Evolutionary conservation across 2,329 filamentous ascomycete species (phyloP).

Genomic region (Phialemoniopsis sp.): DNA sequence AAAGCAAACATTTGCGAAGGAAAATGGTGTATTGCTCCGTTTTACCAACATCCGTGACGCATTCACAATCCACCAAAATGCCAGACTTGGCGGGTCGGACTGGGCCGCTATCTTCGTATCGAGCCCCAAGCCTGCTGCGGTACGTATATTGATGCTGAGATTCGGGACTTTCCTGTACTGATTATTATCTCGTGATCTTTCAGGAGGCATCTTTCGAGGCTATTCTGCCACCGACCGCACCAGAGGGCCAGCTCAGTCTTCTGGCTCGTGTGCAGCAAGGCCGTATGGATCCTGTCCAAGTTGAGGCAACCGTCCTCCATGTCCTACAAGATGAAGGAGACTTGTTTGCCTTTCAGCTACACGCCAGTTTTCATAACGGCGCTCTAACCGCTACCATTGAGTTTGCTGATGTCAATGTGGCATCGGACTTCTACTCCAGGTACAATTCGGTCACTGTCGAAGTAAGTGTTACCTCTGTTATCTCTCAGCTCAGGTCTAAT

Average conservation of each 20-base stretch:
- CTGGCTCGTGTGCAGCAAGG: slow-evolving; percentile 32
- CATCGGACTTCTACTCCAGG: slow-evolving; percentile 31
- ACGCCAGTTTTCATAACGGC: slow-evolving; percentile 32
- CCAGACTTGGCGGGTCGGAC: slow-evolving; percentile 33
- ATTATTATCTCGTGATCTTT: not conserved
- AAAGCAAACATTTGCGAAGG: slow-evolving; percentile 26
- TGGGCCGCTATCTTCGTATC: slow-evolving; percentile 44
- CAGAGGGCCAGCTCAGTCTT: slow-evolving; percentile 51
- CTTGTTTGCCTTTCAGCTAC: slow-evolving; percentile 46
- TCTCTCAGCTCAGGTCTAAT: not conserved
- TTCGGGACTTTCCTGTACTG: slow-evolving; percentile 39
- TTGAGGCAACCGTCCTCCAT: slow-evolving; percentile 33
- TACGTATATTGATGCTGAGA: slow-evolving; percentile 19
- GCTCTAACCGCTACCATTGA: slow-evolving; percentile 46
- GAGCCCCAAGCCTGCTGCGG: no score
- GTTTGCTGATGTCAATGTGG: slow-evolving; percentile 44
- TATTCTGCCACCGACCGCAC: no score
- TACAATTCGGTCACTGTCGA: slow-evolving; percentile 31
- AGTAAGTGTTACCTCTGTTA: slow-evolving; percentile 17
- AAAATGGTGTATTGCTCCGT: slow-evolving; percentile 44
- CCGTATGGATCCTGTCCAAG: slow-evolving; percentile 4
- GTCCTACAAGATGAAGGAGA: slow-evolving; percentile 43
- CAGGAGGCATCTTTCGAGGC: not conserved
- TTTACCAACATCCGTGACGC: slow-evolving; percentile 61
- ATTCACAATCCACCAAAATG: slow-evolving; percentile 41